A percentile compares a stretch with the other conserved stretches of the same genome.
These are phyloP conservation scores for Erodium moschatum DNA, from an alignment of 441 rosid species.

Conservation along the genomic window DNA sequence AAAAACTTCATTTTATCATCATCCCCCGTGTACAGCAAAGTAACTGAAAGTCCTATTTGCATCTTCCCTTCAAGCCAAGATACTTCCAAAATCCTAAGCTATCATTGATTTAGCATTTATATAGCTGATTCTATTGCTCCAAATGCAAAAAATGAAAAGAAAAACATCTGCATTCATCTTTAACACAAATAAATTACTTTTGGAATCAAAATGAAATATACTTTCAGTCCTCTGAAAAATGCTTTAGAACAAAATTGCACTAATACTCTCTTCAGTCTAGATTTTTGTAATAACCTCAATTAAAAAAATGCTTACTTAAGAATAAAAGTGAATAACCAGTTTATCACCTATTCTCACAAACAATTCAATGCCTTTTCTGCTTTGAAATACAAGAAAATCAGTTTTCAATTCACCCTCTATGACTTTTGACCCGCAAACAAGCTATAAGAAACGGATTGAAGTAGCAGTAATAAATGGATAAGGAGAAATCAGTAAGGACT, in stretches of 20 bases:
- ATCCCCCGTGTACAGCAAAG: not conserved
- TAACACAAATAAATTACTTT: not conserved
- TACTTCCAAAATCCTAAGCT: not conserved
- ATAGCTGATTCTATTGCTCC: not conserved
- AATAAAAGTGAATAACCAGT: not conserved
- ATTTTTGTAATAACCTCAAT: not conserved
- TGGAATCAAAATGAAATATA: not conserved
- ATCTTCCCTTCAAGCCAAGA: not conserved
- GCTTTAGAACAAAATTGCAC: not conserved
- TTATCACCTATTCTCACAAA: not conserved
- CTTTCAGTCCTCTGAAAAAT: not conserved
- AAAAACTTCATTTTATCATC: slow-evolving; percentile 5
- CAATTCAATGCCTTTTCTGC: not conserved
- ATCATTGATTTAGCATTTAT: not conserved
- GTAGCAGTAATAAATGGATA: not conserved
- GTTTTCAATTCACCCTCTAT: too few species aligned
- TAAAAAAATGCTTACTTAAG: not conserved
- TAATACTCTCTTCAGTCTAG: not conserved
- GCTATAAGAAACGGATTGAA: not conserved
- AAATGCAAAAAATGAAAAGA: not conserved
- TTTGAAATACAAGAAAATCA: not conserved
- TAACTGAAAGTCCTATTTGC: not conserved
- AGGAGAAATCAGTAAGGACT: not conserved
- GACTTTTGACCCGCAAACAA: not conserved
- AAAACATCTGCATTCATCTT: not conserved